These are phyloP conservation scores for Styphnolobium japonicum DNA, from an alignment of 306 rosid genomes.

Conservation along the genomic window DNA sequence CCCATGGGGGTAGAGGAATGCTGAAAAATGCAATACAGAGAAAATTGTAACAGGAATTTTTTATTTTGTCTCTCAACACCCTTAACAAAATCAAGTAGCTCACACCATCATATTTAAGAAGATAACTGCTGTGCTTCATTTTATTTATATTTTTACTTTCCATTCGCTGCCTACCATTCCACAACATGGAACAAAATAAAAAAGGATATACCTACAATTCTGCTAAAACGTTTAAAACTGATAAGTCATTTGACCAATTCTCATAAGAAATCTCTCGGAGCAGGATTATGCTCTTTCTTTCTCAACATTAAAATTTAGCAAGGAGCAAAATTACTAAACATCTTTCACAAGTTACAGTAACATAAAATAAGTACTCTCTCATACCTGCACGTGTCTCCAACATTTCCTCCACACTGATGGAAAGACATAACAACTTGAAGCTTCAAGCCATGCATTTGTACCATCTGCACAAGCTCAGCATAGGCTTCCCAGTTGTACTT, in stretches of 20 bases:
- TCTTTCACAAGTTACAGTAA: not conserved
- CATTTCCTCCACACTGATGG: conserved; percentile 99
- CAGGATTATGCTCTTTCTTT: not conserved
- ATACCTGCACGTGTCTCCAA: conserved; percentile 96
- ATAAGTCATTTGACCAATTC: not conserved
- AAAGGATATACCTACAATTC: not conserved
- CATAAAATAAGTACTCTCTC: not conserved
- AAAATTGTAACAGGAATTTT: not conserved
- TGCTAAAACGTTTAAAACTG: not conserved
- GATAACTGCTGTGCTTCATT: not conserved
- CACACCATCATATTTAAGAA: not conserved
- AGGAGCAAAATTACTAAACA: not conserved
- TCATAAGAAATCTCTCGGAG: not conserved
- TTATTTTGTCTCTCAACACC: not conserved
- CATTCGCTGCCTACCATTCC: not conserved
- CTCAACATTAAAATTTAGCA: conserved; percentile 3
- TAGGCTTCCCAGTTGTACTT: conserved; percentile 89
- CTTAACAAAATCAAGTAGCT: not conserved
- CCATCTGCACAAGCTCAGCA: conserved; percentile 88
- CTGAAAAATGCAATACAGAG: conserved; percentile 45
- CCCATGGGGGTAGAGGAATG: conserved; percentile 98
- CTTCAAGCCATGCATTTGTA: conserved; percentile 83
- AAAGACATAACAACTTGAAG: conserved; percentile 97
- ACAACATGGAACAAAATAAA: not conserved
- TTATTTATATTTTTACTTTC: not conserved